Base-by-base conservation (phyloP, 2,329 filamentous ascomycete species). In the Phialophora expanda region DNA sequence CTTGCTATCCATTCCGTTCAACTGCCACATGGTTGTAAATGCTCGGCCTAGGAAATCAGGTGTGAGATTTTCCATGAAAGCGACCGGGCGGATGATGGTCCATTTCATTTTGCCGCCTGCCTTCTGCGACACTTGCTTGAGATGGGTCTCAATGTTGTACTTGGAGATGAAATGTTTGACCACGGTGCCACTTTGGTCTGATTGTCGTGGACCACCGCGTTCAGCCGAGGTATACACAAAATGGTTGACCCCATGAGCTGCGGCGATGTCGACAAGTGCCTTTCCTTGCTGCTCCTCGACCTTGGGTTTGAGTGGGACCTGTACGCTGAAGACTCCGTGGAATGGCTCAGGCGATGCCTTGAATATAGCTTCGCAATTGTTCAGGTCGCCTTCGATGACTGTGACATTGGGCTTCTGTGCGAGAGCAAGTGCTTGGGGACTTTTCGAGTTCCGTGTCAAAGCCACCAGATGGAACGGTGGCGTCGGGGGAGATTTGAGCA, bases 201-300 rank as follows among this genome's bases (percentile, higher is more conserved):
- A 72, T 3, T 79, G 80, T 32, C 70, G 62, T 6, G 66, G 61
- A 12, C 75, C 76, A 3, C 77, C 77, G 11, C 78, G 76, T 38
- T 80, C 78, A 0, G 74, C 75, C 8, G 75, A 76, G 0, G 76
- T 73, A 69, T 76, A 79, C 11, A 80, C 74, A 50, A 80, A 79
- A 65, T 76, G 72, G 28, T 73, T 70, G n/a, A 80, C 74, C 32
- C 70, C 70, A 51, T 75, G 66, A n/a, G 70, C 68, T 53, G 78
- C 58, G 0, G 77, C 70, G 1, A 72, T 74, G 24, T 80, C 75
- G 7, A 78, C 69, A 22, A 80, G 68, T 1, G 74, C 74, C 64
- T 78, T 80, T 22, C 77, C 78, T 62, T 79, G 76, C n/a, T 57
- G 32, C 63, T 77, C 75, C 66, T 79, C 76, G 12, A 55, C 56